phyloP scores from a whole-genome alignment of 1,284 basidiomycete genomes.

The Vanrija sp. region DNA sequence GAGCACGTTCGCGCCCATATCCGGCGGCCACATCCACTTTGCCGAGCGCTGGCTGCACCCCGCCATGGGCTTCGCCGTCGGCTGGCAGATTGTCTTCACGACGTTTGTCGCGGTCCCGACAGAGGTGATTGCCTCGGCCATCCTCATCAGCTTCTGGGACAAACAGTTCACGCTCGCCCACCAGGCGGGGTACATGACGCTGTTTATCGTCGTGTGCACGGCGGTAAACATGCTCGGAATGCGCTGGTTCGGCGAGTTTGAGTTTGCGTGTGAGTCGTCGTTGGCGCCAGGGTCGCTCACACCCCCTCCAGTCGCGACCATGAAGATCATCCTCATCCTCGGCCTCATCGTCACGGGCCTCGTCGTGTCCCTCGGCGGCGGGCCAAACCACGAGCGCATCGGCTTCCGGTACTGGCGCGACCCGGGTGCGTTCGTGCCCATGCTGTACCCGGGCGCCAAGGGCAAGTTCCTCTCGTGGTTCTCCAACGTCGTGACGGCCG shows the following conservation, averaged over 20 bases:
- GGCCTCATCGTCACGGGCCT: conserved; percentile 56
- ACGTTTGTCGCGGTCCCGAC: conserved; percentile 61
- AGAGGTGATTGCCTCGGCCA: conserved; percentile 69
- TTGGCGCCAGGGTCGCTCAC: neutral
- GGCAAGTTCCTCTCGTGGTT: conserved; percentile 45
- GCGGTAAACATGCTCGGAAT: conserved; percentile 66
- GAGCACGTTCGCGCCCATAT: conserved; percentile 28
- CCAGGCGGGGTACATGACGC: conserved; percentile 12
- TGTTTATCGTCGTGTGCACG: conserved; percentile 4
- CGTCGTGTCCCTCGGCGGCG: conserved; percentile 54
- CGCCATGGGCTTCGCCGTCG: conserved; percentile 30
- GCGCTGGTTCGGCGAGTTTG: conserved; percentile 62
- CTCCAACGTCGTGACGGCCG: neutral
- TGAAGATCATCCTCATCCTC: conserved; percentile 67
- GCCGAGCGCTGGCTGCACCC: conserved; percentile 35
- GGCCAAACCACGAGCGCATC: conserved; percentile 33
- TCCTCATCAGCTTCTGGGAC: conserved; percentile 75
- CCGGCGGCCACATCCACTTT: conserved; percentile 43
- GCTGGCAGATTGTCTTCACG: conserved; percentile 41
- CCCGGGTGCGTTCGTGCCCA: conserved; percentile 50
- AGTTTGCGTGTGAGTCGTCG: conserved; percentile 19
- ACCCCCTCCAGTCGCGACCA: conserved; percentile 56
- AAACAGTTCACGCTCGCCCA: conserved; percentile 5
- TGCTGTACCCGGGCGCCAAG: conserved; percentile 46
- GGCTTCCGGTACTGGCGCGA: conserved; percentile 59